Evolutionary conservation across 202 grass and related monocot species (phyloP), one percentile per base, ranked within the genome.

Genomic region (Digitaria exilis): DNA sequence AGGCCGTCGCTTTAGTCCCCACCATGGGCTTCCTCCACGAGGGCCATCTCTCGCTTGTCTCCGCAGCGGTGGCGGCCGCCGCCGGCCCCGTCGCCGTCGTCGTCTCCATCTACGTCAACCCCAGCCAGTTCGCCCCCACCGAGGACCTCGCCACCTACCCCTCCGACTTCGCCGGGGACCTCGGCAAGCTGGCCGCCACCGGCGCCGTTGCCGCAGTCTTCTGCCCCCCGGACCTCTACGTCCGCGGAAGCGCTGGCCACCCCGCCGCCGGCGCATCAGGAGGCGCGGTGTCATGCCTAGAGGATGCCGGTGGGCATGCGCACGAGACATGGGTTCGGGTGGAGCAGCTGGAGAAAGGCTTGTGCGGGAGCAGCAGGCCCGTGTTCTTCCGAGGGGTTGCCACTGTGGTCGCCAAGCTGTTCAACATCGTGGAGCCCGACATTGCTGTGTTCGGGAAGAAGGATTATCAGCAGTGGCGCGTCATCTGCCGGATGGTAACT

Each of bases 1-100:
- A 85, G 77, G 64, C 79, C 31, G 25, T 97, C 3, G 91, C 85
- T 2, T 51, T 97, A 0, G 91, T 97, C 12, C 94, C 94, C 87
- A 97, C 94, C 62, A 97, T 97, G 94, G 91, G 94, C 41, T 92
- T 90, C 78, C 96, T 96, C 59, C 96, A 96, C 45, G 83, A 90
- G 22, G 96, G 96, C 21, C 96, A 98, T 87, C 91, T 98, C 62
- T 87, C 96, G 1, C 96, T 98, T 65, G 1, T 93, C 41, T 80
- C 83, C 32, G 16, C 70, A 12, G 93, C 92, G 15, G 64, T 66
- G 35, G 69, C 50, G 9, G 60, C 50, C 80, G 67, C 81, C 69
- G 11, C 80, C 15, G 54, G 49, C 21, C 83, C 96, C 8, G 87
- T 93, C 73, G 61, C 88, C 80, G 37, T 86, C 28, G 89, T 95